Conservation (phyloP, 1,284 basidiomycete species). For the Sanghuangporus baumii region DNA sequence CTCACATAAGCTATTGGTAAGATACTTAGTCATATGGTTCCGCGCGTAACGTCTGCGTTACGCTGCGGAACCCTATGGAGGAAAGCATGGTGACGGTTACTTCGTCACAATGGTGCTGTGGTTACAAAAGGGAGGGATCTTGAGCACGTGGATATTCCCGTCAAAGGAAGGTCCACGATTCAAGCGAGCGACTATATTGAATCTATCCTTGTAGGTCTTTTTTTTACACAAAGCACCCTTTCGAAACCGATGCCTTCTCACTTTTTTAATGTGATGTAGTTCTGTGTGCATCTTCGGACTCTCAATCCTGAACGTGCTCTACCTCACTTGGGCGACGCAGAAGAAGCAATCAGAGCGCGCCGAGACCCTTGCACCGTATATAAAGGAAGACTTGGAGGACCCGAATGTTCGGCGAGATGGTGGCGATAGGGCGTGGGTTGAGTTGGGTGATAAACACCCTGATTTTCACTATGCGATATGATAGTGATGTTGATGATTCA, state of each 20-base stretch:
- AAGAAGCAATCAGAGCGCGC: conserved; percentile 23
- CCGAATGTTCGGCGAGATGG: conserved; percentile 19
- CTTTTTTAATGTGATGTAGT: conserved; percentile 17
- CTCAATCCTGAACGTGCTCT: conserved; percentile 25
- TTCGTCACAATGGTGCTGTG: no score
- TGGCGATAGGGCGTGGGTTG: conserved; percentile 29
- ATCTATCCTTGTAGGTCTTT: conserved; percentile 30
- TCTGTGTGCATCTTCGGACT: conserved; percentile 25
- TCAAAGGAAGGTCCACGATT: conserved; percentile 32
- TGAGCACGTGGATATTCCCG: conserved; percentile 36
- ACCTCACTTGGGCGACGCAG: conserved; percentile 28
- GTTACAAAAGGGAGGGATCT: conserved; percentile 30
- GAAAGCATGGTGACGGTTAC: no score
- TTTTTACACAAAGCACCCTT: neutral
- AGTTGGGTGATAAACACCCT: conserved; percentile 33
- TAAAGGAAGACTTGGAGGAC: conserved; percentile 18
- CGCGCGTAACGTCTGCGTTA: no score
- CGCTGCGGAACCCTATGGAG: no score
- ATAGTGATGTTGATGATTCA: neutral
- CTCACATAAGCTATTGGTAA: no score
- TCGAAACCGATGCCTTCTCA: neutral
- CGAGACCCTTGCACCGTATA: conserved; percentile 30
- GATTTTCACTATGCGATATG: conserved; percentile 25
- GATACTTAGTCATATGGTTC: no score
- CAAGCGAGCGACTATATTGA: conserved; percentile 32